Evolutionary conservation across 1,139 yeast genomes (phyloP), one percentile per base, ranked within the genome.

Genomic region (Taphrina pruni): DNA sequence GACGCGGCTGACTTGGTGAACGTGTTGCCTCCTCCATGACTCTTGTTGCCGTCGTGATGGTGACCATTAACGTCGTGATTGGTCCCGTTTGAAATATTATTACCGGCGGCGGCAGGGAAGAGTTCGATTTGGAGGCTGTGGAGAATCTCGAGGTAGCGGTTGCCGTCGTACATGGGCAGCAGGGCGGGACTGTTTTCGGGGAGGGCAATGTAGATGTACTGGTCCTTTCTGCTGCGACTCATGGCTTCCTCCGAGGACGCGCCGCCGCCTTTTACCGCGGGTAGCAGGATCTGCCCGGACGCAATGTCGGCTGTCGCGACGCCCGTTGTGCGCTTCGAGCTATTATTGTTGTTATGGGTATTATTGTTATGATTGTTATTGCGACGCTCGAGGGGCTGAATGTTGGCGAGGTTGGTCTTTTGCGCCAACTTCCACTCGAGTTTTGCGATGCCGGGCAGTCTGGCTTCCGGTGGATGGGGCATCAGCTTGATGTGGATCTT

Each of bases 391-490:
- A 26, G 32, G 32, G 32, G 32, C 2, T 26, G 32, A 2, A 26
- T 2, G 14, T 45, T 43, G 7, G 60, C 67, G 9, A 64, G 32
- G 35, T 64, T 46, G 7, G 61, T 55, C 43, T 32, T 32, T 46
- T 64, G 67, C 20, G 61, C 56, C 55, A 64, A n/a, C 45, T 55
- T 64, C 67, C 67, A 64, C 36, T 43, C 61, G 21, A 64, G 39
- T n/a, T 51, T 54, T 9, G 67, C 48, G 43, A 64, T 55, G 14
- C 60, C 56, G 6, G 67, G 67, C 12, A 64, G 46, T 55, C 55
- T 64, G 20, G 67, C 67, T 46, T 64, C 67, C 11, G 67, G 67
- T 11, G 67, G 67, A 46, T 64, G 67, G 12, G 67, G 67, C 67
- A 55, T 64, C 36, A 64, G 21, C 52, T 64, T 64, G 61, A 64